A percentile compares a stretch with the other conserved stretches of the same genome.
These are phyloP conservation scores for Staphylotrichum tortipilum DNA, from an alignment of 495 filamentous ascomycete species.

Conservation along the genomic window DNA sequence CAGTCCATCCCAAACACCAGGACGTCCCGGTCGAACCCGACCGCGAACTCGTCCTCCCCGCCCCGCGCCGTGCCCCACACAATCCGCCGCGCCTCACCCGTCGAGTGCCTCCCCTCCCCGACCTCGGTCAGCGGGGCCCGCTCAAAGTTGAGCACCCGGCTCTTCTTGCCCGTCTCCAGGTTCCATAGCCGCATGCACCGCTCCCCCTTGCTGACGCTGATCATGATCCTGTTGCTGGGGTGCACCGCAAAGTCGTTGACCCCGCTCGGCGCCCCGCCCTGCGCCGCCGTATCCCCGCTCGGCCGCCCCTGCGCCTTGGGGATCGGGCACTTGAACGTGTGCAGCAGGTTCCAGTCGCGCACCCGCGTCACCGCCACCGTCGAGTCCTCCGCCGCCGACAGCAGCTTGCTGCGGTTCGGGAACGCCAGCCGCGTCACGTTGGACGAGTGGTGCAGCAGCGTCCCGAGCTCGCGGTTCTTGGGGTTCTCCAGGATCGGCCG, in stretches of 20 bases:
- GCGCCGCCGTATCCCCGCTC: conserved; percentile 78
- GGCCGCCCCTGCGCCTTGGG: conserved; percentile 77
- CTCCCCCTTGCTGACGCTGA: conserved; percentile 83
- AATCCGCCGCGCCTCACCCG: conserved; percentile 77
- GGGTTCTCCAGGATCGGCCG: conserved; percentile 70
- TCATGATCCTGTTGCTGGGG: conserved; percentile 90
- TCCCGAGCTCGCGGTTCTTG: conserved; percentile 79
- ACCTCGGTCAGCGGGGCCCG: conserved; percentile 56
- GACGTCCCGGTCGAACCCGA: conserved; percentile 80
- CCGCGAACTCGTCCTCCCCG: conserved; percentile 69
- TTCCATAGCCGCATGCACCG: conserved; percentile 93
- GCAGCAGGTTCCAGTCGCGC: conserved; percentile 82
- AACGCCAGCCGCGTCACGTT: conserved; percentile 72
- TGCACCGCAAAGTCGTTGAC: conserved; percentile 94
- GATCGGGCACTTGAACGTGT: conserved; percentile 81
- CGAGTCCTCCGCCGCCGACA: conserved; percentile 77
- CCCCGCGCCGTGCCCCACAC: conserved; percentile 63
- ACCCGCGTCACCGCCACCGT: conserved; percentile 77
- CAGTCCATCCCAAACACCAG: conserved; percentile 84
- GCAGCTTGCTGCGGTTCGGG: conserved; percentile 77
- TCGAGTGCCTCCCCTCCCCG: conserved; percentile 65
- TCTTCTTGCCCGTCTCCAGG: conserved; percentile 90
- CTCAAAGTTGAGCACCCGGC: conserved; percentile 78
- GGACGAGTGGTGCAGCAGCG: conserved; percentile 74
- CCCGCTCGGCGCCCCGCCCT: conserved; percentile 77